These are phyloP conservation scores for Ceratobasidium sp. DNA, from an alignment of 1,284 basidiomycete genomes.

Conservation along the genomic window DNA sequence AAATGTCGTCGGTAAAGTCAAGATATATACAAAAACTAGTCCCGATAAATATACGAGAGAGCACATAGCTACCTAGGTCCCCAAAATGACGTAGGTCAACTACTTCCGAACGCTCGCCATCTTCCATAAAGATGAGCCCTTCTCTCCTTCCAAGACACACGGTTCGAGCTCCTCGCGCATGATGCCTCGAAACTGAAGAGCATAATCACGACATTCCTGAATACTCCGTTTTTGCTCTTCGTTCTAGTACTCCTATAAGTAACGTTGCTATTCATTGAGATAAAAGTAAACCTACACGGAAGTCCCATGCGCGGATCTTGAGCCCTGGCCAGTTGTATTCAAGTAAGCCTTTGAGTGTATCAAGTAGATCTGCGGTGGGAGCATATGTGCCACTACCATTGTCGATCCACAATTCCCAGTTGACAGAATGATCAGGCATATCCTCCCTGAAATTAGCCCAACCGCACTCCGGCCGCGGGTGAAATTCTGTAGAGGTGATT, in stretches of 20 bases:
- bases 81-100: background rate
- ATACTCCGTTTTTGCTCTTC: conserved; percentile 23
- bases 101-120: conserved; percentile 29
- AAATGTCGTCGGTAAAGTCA: too few relatives aligned
- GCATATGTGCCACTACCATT: conserved; percentile 32
- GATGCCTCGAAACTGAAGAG: conserved; percentile 23
- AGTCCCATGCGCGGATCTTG: background rate
- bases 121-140: conserved; percentile 19
- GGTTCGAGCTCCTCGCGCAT: conserved; percentile 28
- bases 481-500: conserved; percentile 9
- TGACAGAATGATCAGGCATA: conserved; percentile 20
- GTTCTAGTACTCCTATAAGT: background rate
- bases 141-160: conserved; percentile 15
- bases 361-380: conserved; percentile 5
- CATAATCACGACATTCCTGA: conserved; percentile 27
- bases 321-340: conserved; percentile 24
- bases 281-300: background rate
- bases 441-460: conserved; percentile 24
- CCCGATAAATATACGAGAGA: too few relatives aligned
- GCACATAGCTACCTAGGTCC: too few relatives aligned
- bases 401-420: conserved; percentile 30
- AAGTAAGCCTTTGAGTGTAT: background rate
- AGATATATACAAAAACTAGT: too few relatives aligned
- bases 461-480: conserved; percentile 16
- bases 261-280: background rate